Evolutionary conservation across 345 rosid species (phyloP).

Genomic region (Noccaea bulbosa): DNA sequence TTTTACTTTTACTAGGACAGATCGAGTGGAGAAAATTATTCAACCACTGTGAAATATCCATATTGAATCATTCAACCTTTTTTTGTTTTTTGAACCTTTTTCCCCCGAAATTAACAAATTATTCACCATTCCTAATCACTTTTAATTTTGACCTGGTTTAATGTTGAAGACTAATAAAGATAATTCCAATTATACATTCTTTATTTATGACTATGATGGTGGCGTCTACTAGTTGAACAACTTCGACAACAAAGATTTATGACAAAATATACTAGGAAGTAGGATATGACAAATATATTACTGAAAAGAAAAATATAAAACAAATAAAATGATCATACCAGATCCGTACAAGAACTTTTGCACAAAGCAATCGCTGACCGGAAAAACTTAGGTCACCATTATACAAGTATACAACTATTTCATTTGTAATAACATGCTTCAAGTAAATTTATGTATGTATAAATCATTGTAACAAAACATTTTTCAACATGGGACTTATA

Average conservation of each 20-base stretch:
- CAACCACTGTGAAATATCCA: too few relatives aligned
- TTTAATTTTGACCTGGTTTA: neutral
- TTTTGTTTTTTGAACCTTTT: too few relatives aligned
- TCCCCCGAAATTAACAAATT: neutral
- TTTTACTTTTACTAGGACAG: neutral
- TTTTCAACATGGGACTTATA: neutral
- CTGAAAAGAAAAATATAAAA: too few relatives aligned
- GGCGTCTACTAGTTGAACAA: neutral
- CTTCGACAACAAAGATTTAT: neutral
- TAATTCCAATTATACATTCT: neutral
- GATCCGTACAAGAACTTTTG: too few relatives aligned
- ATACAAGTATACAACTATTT: neutral
- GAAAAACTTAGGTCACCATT: too few relatives aligned
- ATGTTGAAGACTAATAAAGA: neutral
- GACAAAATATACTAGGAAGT: conserved; percentile 10
- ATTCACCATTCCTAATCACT: neutral
- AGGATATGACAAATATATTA: neutral
- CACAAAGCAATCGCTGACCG: too few relatives aligned
- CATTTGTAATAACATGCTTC: neutral
- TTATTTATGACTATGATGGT: neutral
- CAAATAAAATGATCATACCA: too few relatives aligned
- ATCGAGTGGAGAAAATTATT: too few relatives aligned
- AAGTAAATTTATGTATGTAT: too few relatives aligned
- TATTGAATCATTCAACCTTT: neutral
- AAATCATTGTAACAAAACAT: neutral